phyloP scores from a whole-genome alignment of 345 rosid genomes.

The Linum tenue region DNA sequence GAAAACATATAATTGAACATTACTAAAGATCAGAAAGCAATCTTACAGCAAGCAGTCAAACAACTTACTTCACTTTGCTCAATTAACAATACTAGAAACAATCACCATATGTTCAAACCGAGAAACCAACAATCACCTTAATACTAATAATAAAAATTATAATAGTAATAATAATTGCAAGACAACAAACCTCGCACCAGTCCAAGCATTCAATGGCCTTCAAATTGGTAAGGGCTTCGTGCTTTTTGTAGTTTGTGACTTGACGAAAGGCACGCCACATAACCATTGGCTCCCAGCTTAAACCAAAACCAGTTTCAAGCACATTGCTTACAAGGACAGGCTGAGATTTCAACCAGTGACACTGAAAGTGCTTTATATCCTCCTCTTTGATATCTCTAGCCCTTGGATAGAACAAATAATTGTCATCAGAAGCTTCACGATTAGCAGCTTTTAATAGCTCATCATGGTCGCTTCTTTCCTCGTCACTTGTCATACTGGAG shows the following conservation, averaged over 20 bases:
- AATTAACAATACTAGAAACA: too few relatives aligned
- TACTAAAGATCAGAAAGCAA: too few relatives aligned
- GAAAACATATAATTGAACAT: too few relatives aligned
- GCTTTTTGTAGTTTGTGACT: conserved; percentile 19
- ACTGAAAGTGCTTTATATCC: conserved; percentile 57
- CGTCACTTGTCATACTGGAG: conserved; percentile 26
- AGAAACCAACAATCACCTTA: conserved; percentile 4
- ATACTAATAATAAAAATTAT: too few relatives aligned
- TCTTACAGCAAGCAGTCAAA: too few relatives aligned
- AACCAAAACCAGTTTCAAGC: conserved; percentile 46
- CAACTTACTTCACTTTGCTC: too few relatives aligned
- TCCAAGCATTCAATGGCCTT: conserved; percentile 58
- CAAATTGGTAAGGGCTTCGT: conserved; percentile 31
- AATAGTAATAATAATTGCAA: not conserved
- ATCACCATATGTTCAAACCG: too few relatives aligned
- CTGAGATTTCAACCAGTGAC: conserved; percentile 69
- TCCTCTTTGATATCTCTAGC: conserved; percentile 28
- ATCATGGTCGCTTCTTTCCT: conserved; percentile 17
- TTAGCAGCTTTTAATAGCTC: conserved; percentile 46
- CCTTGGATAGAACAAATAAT: conserved; percentile 54
- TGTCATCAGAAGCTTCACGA: conserved; percentile 40
- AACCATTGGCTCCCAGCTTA: conserved; percentile 86
- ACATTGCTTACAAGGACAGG: conserved; percentile 57
- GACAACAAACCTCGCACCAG: conserved; percentile 33
- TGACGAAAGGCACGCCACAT: conserved; percentile 70